Evolutionary conservation across 1,284 basidiomycete genomes (phyloP).

Genomic region (Ganoderma meredithae): DNA sequence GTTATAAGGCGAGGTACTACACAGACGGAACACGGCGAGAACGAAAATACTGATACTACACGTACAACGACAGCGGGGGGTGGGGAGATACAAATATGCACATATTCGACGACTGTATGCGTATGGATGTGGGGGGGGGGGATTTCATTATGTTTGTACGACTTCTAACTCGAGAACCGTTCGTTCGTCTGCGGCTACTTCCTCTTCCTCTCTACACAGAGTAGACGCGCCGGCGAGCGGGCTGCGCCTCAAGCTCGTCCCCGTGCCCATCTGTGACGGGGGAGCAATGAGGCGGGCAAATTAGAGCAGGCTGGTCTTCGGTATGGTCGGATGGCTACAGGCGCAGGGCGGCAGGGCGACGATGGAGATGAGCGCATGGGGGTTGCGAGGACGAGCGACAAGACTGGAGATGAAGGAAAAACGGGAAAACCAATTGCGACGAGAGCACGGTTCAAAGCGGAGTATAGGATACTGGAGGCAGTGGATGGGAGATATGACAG

Average conservation of each 20-base stretch:
- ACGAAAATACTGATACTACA: background rate
- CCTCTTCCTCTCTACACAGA: background rate
- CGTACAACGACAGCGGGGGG: constrained; percentile 1
- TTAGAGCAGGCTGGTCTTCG: background rate
- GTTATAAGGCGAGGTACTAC: background rate
- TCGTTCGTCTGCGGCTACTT: background rate
- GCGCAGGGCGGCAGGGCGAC: background rate
- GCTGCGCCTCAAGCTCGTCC: background rate
- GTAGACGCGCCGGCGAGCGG: background rate
- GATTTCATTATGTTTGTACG: background rate
- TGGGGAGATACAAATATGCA: constrained; percentile 1
- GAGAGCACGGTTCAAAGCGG: constrained; percentile 15
- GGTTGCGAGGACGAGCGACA: background rate
- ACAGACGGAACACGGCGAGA: background rate
- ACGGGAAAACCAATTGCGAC: constrained; percentile 10
- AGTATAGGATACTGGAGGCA: background rate
- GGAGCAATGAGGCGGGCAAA: background rate
- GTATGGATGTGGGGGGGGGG: background rate
- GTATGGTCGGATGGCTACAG: background rate
- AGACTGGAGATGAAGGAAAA: background rate
- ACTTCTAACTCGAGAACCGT: background rate
- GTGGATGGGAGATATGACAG: background rate
- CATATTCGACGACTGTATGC: constrained; percentile 1
- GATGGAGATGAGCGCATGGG: background rate
- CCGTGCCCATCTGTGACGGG: constrained; percentile 7